Evolutionary conservation across 257 asterid genomes (phyloP), one percentile per base, ranked within the genome.

Genomic region (Buddleja alternifolia): DNA sequence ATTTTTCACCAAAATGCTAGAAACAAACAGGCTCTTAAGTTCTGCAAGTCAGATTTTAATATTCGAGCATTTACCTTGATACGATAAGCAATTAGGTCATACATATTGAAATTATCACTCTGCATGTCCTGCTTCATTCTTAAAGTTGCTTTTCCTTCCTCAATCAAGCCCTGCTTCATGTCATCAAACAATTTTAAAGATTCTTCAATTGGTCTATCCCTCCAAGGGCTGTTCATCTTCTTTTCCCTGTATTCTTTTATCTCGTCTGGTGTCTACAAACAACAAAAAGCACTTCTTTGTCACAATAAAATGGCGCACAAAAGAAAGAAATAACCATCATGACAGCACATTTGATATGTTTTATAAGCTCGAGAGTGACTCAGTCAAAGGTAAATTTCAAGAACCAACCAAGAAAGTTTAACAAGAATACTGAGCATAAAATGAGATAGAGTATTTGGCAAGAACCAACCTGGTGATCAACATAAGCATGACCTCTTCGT

Each of bases 101-200:
- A 94, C 99, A 94, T 91, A 82, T 94, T 94, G 82, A 73, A 74
- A 47, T 94, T 94, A 73, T 94, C 99, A 63, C 91, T 89, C 90
- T 91, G 93, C 97, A 89, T 94, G 77, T 94, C 96, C 84, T 91
- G 99, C 79, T 91, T 94, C 99, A 91, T 91, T 78, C 99, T 77
- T 62, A 94, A 70, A 36, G 96, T 93, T 25, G 99, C 99, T 70
- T 94, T 84, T 68, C 97, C 97, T 77, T 93, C 99, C 37, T 88
- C 92, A 46, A 89, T 75, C 82, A 84, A 42, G 51, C 99, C 99
- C 12, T 52, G 75, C 73, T 82, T 94, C 99, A 94, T 94, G 65
- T 89, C 96, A 78, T 91, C 81, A 52, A 91, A 94, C 89, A 89
- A 64, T 62, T 79, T 83, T 29, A 94, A 73, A 60, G 97, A 94